Conservation (phyloP, 2,329 filamentous ascomycete genomes). For the Trichophyton benhamiae region DNA sequence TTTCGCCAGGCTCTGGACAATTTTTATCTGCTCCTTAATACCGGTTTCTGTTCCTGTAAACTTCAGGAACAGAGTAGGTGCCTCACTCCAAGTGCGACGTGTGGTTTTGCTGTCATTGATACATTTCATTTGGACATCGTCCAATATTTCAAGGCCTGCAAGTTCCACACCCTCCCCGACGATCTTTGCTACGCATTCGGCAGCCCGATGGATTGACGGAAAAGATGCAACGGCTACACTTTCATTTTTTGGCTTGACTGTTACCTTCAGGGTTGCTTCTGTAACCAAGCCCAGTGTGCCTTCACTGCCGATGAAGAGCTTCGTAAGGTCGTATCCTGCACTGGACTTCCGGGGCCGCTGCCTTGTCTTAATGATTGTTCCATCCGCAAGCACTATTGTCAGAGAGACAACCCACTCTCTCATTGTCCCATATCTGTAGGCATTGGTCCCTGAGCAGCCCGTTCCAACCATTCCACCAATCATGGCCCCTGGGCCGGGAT, state of each 20-base stretch:
- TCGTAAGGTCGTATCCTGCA: conserved; percentile 83
- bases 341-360: conserved; percentile 81
- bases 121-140: conserved; percentile 76
- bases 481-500: conserved; percentile 81
- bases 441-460: conserved; percentile 60
- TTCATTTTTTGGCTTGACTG: conserved; percentile 64
- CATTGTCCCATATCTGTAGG: conserved; percentile 90
- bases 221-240: conserved; percentile 69
- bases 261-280: conserved; percentile 78
- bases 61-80: conserved; percentile 63
- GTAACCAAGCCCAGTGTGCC: conserved; percentile 85
- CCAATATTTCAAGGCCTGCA: conserved; percentile 83
- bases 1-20: conserved; percentile 49
- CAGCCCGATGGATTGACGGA: conserved; percentile 53
- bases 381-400: conserved; percentile 81
- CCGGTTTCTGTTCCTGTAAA: conserved; percentile 53
- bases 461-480: conserved; percentile 60
- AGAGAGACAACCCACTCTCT: conserved; percentile 81
- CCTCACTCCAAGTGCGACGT: conserved; percentile 50
- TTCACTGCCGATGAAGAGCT: conserved; percentile 80
- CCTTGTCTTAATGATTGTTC: conserved; percentile 77
- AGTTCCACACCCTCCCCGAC: conserved; percentile 72
- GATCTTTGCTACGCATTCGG: conserved; percentile 66
- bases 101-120: conserved; percentile 45
- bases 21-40: conserved; percentile 51